Base-by-base conservation (phyloP, 305 asterid species). In the Fraxinus dipetala region DNA sequence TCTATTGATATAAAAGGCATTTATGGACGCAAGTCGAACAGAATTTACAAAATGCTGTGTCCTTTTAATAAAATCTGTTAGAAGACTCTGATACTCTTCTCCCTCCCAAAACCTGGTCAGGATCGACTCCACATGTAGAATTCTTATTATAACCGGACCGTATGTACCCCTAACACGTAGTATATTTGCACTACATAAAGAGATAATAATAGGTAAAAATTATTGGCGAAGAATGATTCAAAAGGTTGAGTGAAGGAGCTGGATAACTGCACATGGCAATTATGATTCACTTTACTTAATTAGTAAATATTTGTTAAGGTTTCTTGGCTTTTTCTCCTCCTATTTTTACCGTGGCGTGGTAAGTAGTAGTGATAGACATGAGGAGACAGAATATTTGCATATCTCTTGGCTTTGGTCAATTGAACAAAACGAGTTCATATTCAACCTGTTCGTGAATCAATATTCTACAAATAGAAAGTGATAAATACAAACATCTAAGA, bases 41-140 rank as follows among this genome's bases (percentile, higher is more conserved):
- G 84, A 83, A 83, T 81, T 38, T 61, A 72, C 51, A 80, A 14
- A 75, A 40, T 59, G 73, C 79, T 9, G 79, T 61, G 78, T 82
- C 83, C 88, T 85, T 72, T 78, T 38, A 38, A 84, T 18, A 35
- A 90, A 81, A 87, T 89, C 90, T 83, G 90, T 87, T 92, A 89
- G 59, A 48, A 48, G 86, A 89, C 87, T 87, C 91, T 28, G 82
- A 82, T 80, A 31, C 82, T 72, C 83, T 78, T 76, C 83, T 73
- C 86, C 69, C 43, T 36, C 43, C 43, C 43, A 36, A 36, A 36
- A 36, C 43, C 43, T 36, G 14, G 48, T 40, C 48, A 40, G 48
- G 14, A 9, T 7, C 48, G 48, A 40, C 48, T 40, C 14, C 48
- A 9, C 48, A 40, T 40, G 48, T 40, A 40, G 48, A 40, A 40